Evolutionary conservation across 495 filamentous ascomycete genomes (phyloP).

Genomic region (Staphylotrichum tortipilum): DNA sequence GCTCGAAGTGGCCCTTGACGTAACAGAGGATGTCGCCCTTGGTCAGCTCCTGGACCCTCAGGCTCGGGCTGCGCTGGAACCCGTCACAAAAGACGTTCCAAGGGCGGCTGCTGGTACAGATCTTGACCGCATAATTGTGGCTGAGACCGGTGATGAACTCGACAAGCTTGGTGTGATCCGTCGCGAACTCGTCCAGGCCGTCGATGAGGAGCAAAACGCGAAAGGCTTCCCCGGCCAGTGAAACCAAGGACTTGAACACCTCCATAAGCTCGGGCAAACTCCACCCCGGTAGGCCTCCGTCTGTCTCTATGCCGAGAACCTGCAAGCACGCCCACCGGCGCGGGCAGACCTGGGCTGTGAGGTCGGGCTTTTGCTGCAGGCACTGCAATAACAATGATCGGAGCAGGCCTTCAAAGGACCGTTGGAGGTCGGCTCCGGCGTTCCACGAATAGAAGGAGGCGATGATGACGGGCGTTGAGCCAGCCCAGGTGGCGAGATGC

Average conservation of each 20-base stretch:
- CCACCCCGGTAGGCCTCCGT: background rate
- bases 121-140: constrained; percentile 15
- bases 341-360: constrained; percentile 17
- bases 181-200: constrained; percentile 31
- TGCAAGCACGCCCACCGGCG: constrained; percentile 11
- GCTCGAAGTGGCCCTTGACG: constrained; percentile 14
- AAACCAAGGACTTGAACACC: background rate
- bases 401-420: constrained; percentile 14
- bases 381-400: constrained; percentile 12
- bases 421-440: constrained; percentile 14
- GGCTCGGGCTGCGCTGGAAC: constrained; percentile 16
- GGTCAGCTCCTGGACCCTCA: constrained; percentile 26
- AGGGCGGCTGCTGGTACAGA: constrained; percentile 31
- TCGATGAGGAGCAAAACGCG: constrained; percentile 13
- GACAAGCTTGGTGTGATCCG: constrained; percentile 21
- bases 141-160: constrained; percentile 13
- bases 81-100: constrained; percentile 22
- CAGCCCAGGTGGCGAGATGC: constrained; percentile 2
- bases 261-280: background rate
- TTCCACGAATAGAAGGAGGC: constrained; percentile 20
- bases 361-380: constrained; percentile 1
- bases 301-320: background rate
- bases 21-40: constrained; percentile 22
- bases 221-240: background rate
- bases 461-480: background rate